Evolutionary conservation across 2,329 filamentous ascomycete genomes (phyloP).

Genomic region (Fusarium pseudoanthophilum): DNA sequence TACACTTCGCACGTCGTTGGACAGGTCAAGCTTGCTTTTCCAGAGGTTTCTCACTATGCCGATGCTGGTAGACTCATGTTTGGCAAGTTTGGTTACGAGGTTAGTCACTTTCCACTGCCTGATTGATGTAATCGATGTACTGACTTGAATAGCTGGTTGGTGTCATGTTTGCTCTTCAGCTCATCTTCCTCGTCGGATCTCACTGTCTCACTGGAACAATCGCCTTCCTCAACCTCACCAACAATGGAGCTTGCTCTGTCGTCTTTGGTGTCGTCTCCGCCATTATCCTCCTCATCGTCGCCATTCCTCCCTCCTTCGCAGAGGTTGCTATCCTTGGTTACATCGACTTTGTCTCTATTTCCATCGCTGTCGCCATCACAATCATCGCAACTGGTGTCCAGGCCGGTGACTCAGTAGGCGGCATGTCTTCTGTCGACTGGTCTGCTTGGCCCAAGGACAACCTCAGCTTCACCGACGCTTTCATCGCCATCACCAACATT

Average conservation of each 20-base stretch:
- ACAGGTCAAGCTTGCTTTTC: constrained; percentile 61
- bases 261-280: constrained; percentile 59
- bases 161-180: constrained; percentile 69
- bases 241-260: constrained; percentile 61
- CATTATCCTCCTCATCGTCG: constrained; percentile 57
- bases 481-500: constrained; percentile 74
- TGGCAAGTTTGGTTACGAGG: constrained; percentile 69
- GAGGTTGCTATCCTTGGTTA: constrained; percentile 62
- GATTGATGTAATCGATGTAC: background rate
- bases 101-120: background rate
- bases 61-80: constrained; percentile 73
- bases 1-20: constrained; percentile 61
- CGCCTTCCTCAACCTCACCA: constrained; percentile 72
- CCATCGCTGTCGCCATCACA: constrained; percentile 71
- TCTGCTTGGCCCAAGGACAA: constrained; percentile 58
- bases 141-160: constrained; percentile 58
- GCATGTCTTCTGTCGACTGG: constrained; percentile 51
- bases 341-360: constrained; percentile 70
- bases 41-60: constrained; percentile 72
- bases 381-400: constrained; percentile 72
- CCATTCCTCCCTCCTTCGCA: constrained; percentile 60
- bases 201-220: constrained; percentile 77
- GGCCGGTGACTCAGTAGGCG: constrained; percentile 46
- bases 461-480: constrained; percentile 63
- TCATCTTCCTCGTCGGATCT: constrained; percentile 77